These are phyloP conservation scores for Aspergillus leporis DNA, from an alignment of 495 filamentous ascomycete species.

Conservation along the genomic window DNA sequence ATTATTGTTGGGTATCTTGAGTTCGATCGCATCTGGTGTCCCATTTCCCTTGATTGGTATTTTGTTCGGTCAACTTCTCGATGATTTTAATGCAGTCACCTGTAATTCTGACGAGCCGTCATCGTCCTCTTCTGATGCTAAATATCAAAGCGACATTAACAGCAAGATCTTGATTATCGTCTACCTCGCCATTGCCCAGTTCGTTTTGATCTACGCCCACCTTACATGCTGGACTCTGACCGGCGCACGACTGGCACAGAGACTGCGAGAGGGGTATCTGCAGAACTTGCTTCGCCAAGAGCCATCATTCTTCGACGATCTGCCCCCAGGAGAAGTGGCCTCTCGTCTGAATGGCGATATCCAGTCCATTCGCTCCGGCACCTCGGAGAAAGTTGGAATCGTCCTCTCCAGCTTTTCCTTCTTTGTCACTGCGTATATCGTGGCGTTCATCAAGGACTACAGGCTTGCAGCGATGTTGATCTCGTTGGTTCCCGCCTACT, in stretches of 20 bases:
- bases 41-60: constrained; percentile 70
- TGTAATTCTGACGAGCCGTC: constrained; percentile 43
- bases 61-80: constrained; percentile 66
- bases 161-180: constrained; percentile 60
- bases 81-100: constrained; percentile 61
- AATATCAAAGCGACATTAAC: constrained; percentile 53
- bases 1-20: constrained; percentile 51
- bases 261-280: constrained; percentile 61
- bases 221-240: constrained; percentile 59
- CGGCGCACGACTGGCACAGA: constrained; percentile 60
- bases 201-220: constrained; percentile 58
- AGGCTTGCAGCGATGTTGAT: constrained; percentile 44
- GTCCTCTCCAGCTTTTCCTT: constrained; percentile 58
- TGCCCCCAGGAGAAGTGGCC: constrained; percentile 60
- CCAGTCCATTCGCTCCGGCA: constrained; percentile 60
- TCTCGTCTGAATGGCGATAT: constrained; percentile 61
- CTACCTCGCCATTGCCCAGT: constrained; percentile 62
- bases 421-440: constrained; percentile 63
- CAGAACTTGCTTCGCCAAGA: constrained; percentile 59
- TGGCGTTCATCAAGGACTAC: constrained; percentile 61
- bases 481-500: constrained; percentile 63
- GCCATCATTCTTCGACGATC: constrained; percentile 59
- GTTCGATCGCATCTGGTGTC: constrained; percentile 62
- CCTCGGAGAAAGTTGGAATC: constrained; percentile 68
- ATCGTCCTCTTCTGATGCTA: constrained; percentile 18